Evolutionary conservation across 2,329 filamentous ascomycete genomes (phyloP), one percentile per base, ranked within the genome.

Genomic region (Fusarium pseudograminearum): DNA sequence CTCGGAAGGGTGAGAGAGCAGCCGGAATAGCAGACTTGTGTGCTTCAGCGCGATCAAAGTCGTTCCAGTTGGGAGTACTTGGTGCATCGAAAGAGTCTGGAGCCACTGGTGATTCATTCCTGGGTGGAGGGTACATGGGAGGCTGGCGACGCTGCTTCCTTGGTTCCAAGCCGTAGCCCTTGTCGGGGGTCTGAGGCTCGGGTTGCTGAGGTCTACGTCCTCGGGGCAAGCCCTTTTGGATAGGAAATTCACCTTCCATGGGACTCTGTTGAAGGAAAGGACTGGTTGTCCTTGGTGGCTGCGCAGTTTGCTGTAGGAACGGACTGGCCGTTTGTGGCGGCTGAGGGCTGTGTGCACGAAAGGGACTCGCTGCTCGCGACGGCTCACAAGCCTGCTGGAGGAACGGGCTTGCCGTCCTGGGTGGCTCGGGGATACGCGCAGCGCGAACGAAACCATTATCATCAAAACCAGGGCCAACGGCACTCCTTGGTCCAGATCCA

Each of bases 11-110:
- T 2, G 76, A 75, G 9, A 81, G 76, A 18, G 80, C 80, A 16
- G 78, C 72, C 0, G 78, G 77, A 30, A 81, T 73, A 18, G 80
- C 79, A 1, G 80, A 80, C 33, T 72, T 72, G 48, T 79, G 77
- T 2, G 74, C 73, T 26, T 77, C 70, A 2, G 67, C 64, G 4
- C 66, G 65, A 48, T 77, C 75, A 41, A 79, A 74, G 45, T 74
- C 68, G 18, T 70, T 69, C 76, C 77, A 78, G 51, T 70, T 73
- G 9, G 76, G 75, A 4, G 51, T 74, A 55, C 61, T 55, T 15
- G 62, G 61, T 36, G 57, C 47, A 8, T 67, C 63, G 10, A 56
- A 36, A 4, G 57, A 42, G 12, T 67, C 57, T 4, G 57, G 28
- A 0, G 55, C 36, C 4, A 52, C 34, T 12, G 71, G 59, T 5